Percentiles rank a stretch among this genome's conserved stretches.
phyloP scores from a whole-genome alignment of 2,329 filamentous ascomycete genomes.

The Penicillium decumbens region DNA sequence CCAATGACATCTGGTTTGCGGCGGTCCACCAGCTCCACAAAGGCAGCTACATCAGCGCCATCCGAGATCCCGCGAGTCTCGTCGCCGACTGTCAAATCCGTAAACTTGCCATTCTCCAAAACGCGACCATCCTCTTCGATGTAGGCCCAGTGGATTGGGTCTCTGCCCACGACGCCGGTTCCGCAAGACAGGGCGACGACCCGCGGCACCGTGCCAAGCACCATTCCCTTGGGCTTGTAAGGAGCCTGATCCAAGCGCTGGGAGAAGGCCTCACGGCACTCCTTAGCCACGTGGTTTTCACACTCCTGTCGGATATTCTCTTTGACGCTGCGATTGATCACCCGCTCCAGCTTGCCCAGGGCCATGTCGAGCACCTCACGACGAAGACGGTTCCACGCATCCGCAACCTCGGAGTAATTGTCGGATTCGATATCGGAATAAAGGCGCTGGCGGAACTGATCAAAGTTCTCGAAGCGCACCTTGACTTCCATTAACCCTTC shows the following conservation, averaged over 20 bases:
- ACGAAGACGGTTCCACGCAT: slow-evolving; percentile 88
- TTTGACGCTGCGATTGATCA: slow-evolving; percentile 89
- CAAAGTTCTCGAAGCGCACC: slow-evolving; percentile 69
- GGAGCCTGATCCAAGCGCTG: slow-evolving; percentile 91
- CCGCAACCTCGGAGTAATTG: slow-evolving; percentile 89
- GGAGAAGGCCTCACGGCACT: slow-evolving; percentile 82
- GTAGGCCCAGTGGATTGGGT: slow-evolving; percentile 85
- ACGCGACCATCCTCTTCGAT: slow-evolving; percentile 89
- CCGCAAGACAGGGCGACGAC: slow-evolving; percentile 86
- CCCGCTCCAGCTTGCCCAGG: slow-evolving; percentile 71
- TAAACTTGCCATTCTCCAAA: slow-evolving; percentile 81
- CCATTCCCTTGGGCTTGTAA: slow-evolving; percentile 89
- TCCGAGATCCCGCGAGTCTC: slow-evolving; percentile 63
- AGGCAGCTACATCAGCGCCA: slow-evolving; percentile 60
- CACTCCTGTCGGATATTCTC: slow-evolving; percentile 91
- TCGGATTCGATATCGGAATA: slow-evolving; percentile 86
- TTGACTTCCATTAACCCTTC: slow-evolving; percentile 86
- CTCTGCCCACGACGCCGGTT: slow-evolving; percentile 65
- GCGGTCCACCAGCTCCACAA: slow-evolving; percentile 73
- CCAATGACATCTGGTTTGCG: slow-evolving; percentile 85
- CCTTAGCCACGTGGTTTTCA: slow-evolving; percentile 83
- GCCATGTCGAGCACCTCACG: slow-evolving; percentile 78
- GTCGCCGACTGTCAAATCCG: slow-evolving; percentile 65
- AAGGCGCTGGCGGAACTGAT: slow-evolving; percentile 70
- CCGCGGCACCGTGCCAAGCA: slow-evolving; percentile 79